Conservation (phyloP, 495 filamentous ascomycete species). For the Hypoxylon cercidicola region DNA sequence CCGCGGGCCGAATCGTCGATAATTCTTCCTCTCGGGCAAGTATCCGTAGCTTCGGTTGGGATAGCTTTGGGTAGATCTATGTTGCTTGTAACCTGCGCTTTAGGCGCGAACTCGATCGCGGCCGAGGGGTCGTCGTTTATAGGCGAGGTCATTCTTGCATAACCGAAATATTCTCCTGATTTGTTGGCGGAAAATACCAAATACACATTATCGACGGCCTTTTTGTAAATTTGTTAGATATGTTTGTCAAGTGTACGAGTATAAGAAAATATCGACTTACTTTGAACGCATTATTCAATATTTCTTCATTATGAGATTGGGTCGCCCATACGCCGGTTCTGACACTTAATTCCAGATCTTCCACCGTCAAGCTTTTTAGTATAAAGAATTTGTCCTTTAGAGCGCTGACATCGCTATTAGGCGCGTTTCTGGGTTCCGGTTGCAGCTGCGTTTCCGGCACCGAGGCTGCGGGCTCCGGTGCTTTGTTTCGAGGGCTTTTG, state of each 20-base stretch:
- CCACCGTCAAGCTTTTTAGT: conserved; percentile 93
- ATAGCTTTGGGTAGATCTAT: conserved; percentile 76
- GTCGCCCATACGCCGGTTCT: conserved; percentile 92
- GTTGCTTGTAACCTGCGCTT: conserved; percentile 66
- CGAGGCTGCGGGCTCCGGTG: conserved; percentile 28
- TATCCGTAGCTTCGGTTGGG: conserved; percentile 80
- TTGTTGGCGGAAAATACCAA: conserved; percentile 98
- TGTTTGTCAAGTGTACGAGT: background rate
- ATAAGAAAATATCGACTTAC: conserved; percentile 59
- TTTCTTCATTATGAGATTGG: conserved; percentile 89
- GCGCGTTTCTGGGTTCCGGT: conserved; percentile 15
- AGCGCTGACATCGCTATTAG: conserved; percentile 26
- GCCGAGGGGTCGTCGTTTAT: conserved; percentile 80
- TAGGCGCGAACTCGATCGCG: conserved; percentile 71
- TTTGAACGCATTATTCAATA: conserved; percentile 85
- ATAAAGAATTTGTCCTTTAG: conserved; percentile 85
- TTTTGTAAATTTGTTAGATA: conserved; percentile 30
- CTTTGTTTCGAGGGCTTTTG: conserved; percentile 33
- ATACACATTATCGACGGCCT: conserved; percentile 90
- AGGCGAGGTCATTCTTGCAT: conserved; percentile 88
- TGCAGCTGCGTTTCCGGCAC: conserved; percentile 33
- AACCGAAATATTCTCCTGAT: conserved; percentile 97
- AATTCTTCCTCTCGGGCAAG: conserved; percentile 84
- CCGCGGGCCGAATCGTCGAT: conserved; percentile 93
- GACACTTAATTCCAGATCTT: conserved; percentile 92